Evolutionary conservation across 192 early-diverging fungal species (phyloP), one percentile per base, ranked within the genome.

Genomic region (Polychytrium aggregatum): DNA sequence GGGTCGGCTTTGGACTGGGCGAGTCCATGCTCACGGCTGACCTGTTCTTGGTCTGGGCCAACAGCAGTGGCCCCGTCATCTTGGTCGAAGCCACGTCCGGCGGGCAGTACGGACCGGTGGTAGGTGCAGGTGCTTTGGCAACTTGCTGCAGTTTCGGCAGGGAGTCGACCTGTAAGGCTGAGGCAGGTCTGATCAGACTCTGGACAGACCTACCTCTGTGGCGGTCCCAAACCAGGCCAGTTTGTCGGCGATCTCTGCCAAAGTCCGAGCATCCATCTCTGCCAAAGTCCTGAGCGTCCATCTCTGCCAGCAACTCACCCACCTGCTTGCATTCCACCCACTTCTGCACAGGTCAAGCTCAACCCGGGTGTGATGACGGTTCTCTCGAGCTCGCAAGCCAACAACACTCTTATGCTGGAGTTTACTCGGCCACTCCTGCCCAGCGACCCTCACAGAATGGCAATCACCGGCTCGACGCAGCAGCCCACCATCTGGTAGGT

Each of bases 1-100:
- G 54, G 54, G 25, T 37, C 14, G 54, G 38, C 14, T 29, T 63
- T 26, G 63, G 45, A 17, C 65, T 40, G 16, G 63, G 63, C 26
- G 25, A 26, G 17, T 44, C 52, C n/a, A 65, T 65, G 63, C 33
- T 65, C 33, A 45, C 20, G 9, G 37, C 53, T 20, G 48, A 65
- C 28, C 48, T 63, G 35, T 13, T 65, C 2, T 5, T 65, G 17
- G 34, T 45, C 24, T 48, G 39, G 5, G 34, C 37, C 3, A 53
- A 44, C 41, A 44, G 45, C 13, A 28, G 13, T 17, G 41, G 33
- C 20, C 16, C 18, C 28, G n/a, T 33, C 27, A 4, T 37, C 16
- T 11, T 16, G 13, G 16, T 48, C 6, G 37, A n/a, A n/a, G n/a
- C n/a, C n/a, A n/a, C n/a, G n/a, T n/a, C n/a, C n/a, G n/a, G n/a